phyloP scores from a whole-genome alignment of 805 yeast genomes.

The Phaffomyces thermotolerans region DNA sequence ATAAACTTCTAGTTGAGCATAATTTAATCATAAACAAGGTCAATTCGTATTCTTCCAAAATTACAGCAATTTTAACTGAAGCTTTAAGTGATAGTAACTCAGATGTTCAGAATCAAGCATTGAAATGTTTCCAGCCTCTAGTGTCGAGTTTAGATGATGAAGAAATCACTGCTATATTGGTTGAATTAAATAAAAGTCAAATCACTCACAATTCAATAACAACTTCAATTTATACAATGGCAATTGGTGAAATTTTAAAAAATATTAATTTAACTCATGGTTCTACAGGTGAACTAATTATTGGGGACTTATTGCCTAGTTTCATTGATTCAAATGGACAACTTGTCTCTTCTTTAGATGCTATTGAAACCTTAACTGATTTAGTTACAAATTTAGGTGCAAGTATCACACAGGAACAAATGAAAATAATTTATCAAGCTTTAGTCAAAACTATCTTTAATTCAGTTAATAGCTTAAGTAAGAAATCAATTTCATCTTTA shows the following conservation, averaged over 20 bases:
- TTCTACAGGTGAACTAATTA: conserved; percentile 23
- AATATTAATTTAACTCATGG: conserved; percentile 19
- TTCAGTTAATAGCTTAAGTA: conserved; percentile 40
- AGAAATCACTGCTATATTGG: conserved; percentile 17
- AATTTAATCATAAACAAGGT: conserved; percentile 22
- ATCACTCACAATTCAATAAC: conserved; percentile 20
- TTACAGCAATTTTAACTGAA: conserved; percentile 34
- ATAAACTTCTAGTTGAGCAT: conserved; percentile 32
- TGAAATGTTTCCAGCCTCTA: conserved; percentile 45
- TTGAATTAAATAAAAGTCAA: conserved; percentile 14
- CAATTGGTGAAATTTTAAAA: conserved; percentile 19
- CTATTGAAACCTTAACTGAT: conserved; percentile 55
- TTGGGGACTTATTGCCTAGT: conserved; percentile 33
- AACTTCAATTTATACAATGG: conserved; percentile 24
- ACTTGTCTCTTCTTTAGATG: conserved; percentile 36
- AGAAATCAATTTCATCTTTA: conserved; percentile 42
- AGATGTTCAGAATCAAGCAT: conserved; percentile 71
- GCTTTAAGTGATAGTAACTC: conserved; percentile 54
- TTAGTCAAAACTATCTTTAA: conserved; percentile 33
- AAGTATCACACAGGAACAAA: conserved; percentile 31
- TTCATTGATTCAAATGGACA: conserved; percentile 28
- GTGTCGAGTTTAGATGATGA: conserved; percentile 19
- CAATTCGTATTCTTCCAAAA: conserved; percentile 25
- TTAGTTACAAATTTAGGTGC: conserved; percentile 43
- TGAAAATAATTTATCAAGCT: conserved; percentile 19